Base-by-base conservation (phyloP, 2,329 filamentous ascomycete species). In the Fusarium scirpi region DNA sequence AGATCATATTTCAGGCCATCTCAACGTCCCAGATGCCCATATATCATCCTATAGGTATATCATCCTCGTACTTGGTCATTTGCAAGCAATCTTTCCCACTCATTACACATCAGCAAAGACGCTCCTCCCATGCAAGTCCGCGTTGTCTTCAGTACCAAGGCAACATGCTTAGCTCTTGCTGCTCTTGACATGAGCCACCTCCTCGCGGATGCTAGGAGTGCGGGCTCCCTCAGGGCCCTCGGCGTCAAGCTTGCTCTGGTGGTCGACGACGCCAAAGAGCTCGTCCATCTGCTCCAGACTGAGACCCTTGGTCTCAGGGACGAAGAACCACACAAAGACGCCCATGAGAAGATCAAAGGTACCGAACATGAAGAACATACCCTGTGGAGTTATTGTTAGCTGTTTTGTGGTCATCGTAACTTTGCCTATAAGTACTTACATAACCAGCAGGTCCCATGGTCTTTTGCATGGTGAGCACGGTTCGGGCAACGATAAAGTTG, bases 271-370 rank as follows among this genome's bases (percentile, higher is more conserved):
- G 47, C 89, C 89, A 76, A 91, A 91, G 18, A 91, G 81, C 72
- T 90, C 87, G 75, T 91, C 87, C 88, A 91, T 90, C 77, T 85
- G 86, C 79, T 91, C 89, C 63, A 91, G 82, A 45, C 82, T 82
- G 62, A 85, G 75, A 38, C 90, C 90, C 82, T 92, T 92, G 13
- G 91, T 93, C 80, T 93, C 91, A 0, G 91, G 91, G 20, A 92
- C 85, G 67, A 90, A 85, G 82, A 91, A 89, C 83, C 85, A 91
- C 43, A 89, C 88, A 75, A 90, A 91, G 56, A 90, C 67, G 66
- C 87, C 87, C 87, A 92, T 91, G 71, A 83, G 76, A 72, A 90
- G 85, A 77, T 89, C 90, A 78, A 92, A 92, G 57, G 79, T 85
- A 12, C 89, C 86, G 77, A 91, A 93, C 74, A 92, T 88, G 76